Conservation (phyloP, 768 basidiomycete genomes). For the Cyathus striatus region DNA sequence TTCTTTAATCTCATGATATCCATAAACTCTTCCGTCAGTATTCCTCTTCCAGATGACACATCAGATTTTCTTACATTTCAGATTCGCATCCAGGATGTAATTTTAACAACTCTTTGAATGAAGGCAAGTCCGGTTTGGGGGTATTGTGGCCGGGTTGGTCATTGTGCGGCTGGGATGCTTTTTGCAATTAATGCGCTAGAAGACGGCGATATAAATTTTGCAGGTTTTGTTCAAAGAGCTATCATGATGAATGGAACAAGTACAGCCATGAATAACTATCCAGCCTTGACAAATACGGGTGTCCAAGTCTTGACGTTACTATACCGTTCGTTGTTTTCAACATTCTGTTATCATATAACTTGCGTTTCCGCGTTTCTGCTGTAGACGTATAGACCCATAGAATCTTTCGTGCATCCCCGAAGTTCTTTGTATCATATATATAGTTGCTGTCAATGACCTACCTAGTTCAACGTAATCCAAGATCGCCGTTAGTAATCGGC, state of each 20-base stretch:
- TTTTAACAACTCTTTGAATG: slow-evolving; percentile 2
- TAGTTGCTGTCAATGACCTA: too few species aligned
- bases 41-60: slow-evolving; percentile 38
- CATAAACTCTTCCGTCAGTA: slow-evolving; percentile 24
- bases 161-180: slow-evolving; percentile 59
- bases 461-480: too few species aligned
- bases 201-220: slow-evolving; percentile 44
- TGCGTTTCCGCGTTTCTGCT: too few species aligned
- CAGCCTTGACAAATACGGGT: too few species aligned
- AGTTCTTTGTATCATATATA: too few species aligned
- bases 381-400: too few species aligned
- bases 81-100: slow-evolving; percentile 48
- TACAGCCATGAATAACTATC: too few species aligned
- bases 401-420: too few species aligned
- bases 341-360: too few species aligned
- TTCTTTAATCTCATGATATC: neutral
- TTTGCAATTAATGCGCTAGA: slow-evolving; percentile 52
- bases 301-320: too few species aligned
- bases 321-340: too few species aligned
- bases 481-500: too few species aligned
- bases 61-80: slow-evolving; percentile 47
- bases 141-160: slow-evolving; percentile 43
- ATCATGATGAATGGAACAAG: slow-evolving; percentile 40
- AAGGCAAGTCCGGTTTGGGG: slow-evolving; percentile 53
- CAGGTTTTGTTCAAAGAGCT: slow-evolving; percentile 44